Evolutionary conservation across 768 basidiomycete genomes (phyloP), one percentile per base, ranked within the genome.

Genomic region (Suillus subalutaceus): DNA sequence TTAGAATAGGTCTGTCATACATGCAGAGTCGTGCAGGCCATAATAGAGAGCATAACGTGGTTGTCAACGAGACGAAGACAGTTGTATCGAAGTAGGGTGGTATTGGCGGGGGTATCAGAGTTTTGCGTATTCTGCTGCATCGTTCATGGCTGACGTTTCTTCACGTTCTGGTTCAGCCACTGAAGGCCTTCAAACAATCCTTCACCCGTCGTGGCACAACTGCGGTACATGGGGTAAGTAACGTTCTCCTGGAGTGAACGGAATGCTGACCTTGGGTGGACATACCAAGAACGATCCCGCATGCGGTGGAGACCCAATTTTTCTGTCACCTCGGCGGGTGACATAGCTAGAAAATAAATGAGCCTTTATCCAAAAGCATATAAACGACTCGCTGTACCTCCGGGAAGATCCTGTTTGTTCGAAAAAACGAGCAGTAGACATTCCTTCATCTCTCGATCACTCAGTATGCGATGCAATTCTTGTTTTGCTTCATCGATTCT

Each of bases 211-310:
- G 95, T 96, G 20, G 96, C 96, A 74, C 96, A 97, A 79, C 96
- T 97, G 67, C 12, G 10, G 41, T 12, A 46, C 23, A 43, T 63
- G 18, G 46, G 52, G 38, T 9, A 37, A 61, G 66, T 20, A 53
- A 72, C 53, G 50, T 66, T 46, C 6, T n/a, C 32, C 8, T 7
- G n/a, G 63, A 53, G 37, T 20, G 23, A 13, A 26, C 3, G 40
- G 30, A 62, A 18, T 50, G 78, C 87, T 72, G 79, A 97, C 92
- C 96, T 97, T 61, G 97, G 97, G 81, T 99, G 97, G 63, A 98
- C 96, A 86, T 98, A 99, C 97, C 97, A 99, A 78, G 92, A 95
- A 67, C 97, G 85, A 74, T 98, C 96, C 67, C 94, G 90, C 97
- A 99, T 98, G 71, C 91, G 85, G 78, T 97, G 93, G 69, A 99